Evolutionary conservation across 2,329 filamentous ascomycete genomes (phyloP).

Genomic region (Alternaria ventricosa): DNA sequence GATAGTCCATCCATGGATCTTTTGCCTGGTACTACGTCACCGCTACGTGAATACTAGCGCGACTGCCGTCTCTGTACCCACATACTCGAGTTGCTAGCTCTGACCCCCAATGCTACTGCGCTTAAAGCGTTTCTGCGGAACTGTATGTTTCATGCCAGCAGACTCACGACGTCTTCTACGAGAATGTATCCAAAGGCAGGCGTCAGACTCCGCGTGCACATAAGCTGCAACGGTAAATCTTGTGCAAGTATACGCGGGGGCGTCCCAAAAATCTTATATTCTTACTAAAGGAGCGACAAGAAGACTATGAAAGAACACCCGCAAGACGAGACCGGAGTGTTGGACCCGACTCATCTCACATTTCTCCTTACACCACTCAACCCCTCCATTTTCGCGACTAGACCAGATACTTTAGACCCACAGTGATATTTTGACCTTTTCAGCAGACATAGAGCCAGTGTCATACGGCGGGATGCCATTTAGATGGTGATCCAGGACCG

Average conservation of each 20-base stretch:
- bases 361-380: background rate
- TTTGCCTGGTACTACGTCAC: background rate
- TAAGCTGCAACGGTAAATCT: background rate
- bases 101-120: background rate
- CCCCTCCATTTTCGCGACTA: no score
- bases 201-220: background rate
- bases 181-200: background rate
- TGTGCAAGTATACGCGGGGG: background rate
- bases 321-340: slow-evolving; percentile 1
- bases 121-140: background rate
- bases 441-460: no score
- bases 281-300: background rate
- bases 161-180: background rate
- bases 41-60: background rate
- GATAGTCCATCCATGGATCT: background rate
- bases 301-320: slow-evolving; percentile 4
- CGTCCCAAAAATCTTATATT: background rate
- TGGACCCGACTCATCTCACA: slow-evolving; percentile 5
- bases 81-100: background rate
- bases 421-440: background rate
- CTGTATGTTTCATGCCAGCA: background rate
- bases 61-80: background rate
- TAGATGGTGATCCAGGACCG: slow-evolving; percentile 12
- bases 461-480: background rate
- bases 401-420: background rate